phyloP scores from a whole-genome alignment of 2,329 filamentous ascomycete species.

The Beauveria rudraprayagi region DNA sequence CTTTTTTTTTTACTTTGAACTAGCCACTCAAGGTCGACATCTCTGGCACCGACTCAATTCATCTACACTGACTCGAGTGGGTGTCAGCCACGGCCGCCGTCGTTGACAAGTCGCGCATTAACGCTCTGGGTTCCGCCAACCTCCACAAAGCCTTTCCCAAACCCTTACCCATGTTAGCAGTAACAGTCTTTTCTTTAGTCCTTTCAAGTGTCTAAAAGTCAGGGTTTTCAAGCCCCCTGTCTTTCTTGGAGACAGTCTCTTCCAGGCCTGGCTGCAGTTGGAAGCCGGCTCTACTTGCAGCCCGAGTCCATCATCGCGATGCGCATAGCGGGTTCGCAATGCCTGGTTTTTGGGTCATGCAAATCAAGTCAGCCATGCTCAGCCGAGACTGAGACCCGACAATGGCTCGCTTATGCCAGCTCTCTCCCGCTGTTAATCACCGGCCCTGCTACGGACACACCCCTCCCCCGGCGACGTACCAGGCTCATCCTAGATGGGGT shows the following conservation, averaged over 20 bases:
- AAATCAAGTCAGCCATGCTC: background rate
- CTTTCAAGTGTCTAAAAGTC: background rate
- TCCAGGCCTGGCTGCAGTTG: background rate
- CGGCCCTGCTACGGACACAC: background rate
- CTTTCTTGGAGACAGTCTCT: background rate
- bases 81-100: background rate
- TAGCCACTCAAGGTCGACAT: background rate
- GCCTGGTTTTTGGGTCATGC: background rate
- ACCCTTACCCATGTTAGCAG: constrained; percentile 10
- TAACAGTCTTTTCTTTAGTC: background rate
- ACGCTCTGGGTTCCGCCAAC: constrained; percentile 4
- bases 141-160: constrained; percentile 1
- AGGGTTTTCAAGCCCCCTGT: background rate
- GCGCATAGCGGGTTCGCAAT: background rate
- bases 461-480: background rate
- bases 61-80: constrained; percentile 9
- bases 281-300: background rate
- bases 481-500: background rate
- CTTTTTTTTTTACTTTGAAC: background rate
- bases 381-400: background rate
- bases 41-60: background rate
- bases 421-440: background rate
- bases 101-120: constrained; percentile 4
- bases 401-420: background rate
- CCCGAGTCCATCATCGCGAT: background rate